Evolutionary conservation across 2,329 filamentous ascomycete genomes (phyloP).

Genomic region (Zymoseptoria ardabiliae): DNA sequence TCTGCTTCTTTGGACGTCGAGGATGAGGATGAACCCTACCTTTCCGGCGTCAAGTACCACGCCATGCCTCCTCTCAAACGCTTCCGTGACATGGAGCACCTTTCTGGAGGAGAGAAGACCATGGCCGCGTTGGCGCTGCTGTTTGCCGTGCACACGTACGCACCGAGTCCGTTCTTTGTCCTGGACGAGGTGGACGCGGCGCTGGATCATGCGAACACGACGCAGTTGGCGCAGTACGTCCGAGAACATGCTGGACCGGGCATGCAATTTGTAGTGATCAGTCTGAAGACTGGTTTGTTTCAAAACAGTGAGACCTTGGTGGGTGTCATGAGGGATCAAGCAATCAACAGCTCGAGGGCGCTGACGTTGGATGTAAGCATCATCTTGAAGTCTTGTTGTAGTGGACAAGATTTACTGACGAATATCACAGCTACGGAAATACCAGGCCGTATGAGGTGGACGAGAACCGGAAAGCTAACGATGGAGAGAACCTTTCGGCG

Average conservation of each 20-base stretch:
- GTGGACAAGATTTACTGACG: neutral
- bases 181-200: constrained; percentile 97
- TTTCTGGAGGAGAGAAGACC: constrained; percentile 96
- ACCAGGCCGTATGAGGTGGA: constrained; percentile 7
- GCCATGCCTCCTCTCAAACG: constrained; percentile 98
- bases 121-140: constrained; percentile 95
- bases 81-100: constrained; percentile 97
- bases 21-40: constrained; percentile 91
- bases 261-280: constrained; percentile 99
- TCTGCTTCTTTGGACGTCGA: constrained; percentile 85
- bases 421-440: constrained; percentile 8
- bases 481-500: neutral
- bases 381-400: neutral
- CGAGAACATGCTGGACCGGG: constrained; percentile 87
- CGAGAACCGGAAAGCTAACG: neutral
- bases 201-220: constrained; percentile 95
- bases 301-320: constrained; percentile 94
- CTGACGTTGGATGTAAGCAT: constrained; percentile 87
- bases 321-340: constrained; percentile 91
- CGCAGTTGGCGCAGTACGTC: constrained; percentile 94
- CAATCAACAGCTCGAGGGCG: constrained; percentile 82
- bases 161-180: constrained; percentile 94
- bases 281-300: constrained; percentile 89
- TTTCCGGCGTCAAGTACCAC: constrained; percentile 94
- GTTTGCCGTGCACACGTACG: constrained; percentile 94